phyloP scores from a whole-genome alignment of 1,284 basidiomycete species.

The Ceratobasidium theobromae region DNA sequence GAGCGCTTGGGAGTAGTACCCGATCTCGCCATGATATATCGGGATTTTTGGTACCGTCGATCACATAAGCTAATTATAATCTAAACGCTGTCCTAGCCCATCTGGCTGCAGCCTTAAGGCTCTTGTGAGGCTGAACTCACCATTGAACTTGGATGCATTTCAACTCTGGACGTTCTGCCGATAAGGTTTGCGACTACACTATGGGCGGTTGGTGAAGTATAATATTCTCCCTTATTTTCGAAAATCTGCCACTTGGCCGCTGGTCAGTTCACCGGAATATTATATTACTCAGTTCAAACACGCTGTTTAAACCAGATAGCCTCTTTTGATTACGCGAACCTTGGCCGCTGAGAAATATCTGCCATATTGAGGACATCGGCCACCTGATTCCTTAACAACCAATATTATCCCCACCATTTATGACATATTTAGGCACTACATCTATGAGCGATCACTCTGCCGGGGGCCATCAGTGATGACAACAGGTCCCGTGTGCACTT shows the following conservation, averaged over 20 bases:
- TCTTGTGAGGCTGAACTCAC: not conserved
- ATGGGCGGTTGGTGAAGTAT: too few relatives aligned
- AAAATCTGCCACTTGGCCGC: too few relatives aligned
- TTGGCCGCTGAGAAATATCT: not conserved
- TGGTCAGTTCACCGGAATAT: too few relatives aligned
- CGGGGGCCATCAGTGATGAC: not conserved
- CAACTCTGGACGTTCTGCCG: too few relatives aligned
- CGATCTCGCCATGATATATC: slow-evolving; percentile 16
- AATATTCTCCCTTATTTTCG: too few relatives aligned
- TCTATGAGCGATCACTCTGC: not conserved
- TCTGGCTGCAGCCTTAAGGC: not conserved
- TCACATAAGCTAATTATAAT: not conserved
- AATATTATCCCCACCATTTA: not conserved
- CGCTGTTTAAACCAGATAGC: not conserved
- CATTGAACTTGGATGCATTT: too few relatives aligned
- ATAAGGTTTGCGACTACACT: too few relatives aligned
- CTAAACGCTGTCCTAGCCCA: not conserved
- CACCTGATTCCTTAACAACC: not conserved
- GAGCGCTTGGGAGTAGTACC: slow-evolving; percentile 1
- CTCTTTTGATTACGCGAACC: not conserved
- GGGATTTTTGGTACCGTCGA: slow-evolving; percentile 2
- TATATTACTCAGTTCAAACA: too few relatives aligned
- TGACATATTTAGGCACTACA: not conserved
- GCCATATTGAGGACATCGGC: not conserved
- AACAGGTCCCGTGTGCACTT: not conserved